Evolutionary conservation across 2,329 filamentous ascomycete species (phyloP).

Genomic region (Paracoccidioides brasiliensis): DNA sequence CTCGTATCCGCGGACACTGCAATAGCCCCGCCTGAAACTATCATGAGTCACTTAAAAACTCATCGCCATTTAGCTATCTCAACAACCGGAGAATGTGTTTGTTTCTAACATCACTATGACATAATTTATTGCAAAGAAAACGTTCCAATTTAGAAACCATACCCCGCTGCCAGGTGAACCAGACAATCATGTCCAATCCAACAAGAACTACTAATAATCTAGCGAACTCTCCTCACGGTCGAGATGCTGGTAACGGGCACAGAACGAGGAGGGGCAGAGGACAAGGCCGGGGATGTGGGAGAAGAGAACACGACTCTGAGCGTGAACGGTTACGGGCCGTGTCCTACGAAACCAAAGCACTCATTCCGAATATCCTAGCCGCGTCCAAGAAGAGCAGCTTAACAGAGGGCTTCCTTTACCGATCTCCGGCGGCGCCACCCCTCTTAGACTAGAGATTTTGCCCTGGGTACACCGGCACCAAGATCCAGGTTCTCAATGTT

Average conservation of each 20-base stretch:
- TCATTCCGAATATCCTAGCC: not conserved
- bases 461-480: not conserved
- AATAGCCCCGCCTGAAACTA: too few relatives aligned
- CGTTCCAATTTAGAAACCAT: not conserved
- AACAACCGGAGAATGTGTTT: too few relatives aligned
- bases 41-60: not conserved
- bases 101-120: not conserved
- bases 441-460: not conserved
- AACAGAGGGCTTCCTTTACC: slow-evolving; percentile 2
- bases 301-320: not conserved
- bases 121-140: not conserved
- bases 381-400: not conserved
- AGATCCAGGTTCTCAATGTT: not conserved
- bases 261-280: not conserved
- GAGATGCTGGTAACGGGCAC: not conserved
- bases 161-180: not conserved
- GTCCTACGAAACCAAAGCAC: not conserved
- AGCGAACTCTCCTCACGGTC: not conserved
- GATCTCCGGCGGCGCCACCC: not conserved
- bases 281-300: not conserved
- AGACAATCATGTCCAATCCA: not conserved
- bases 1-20: too few relatives aligned
- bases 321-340: not conserved
- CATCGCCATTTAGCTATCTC: not conserved
- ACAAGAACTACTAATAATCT: not conserved